Evolutionary conservation across 345 rosid genomes (phyloP), one percentile per base, ranked within the genome.

Genomic region (Noccaea bulbosa): DNA sequence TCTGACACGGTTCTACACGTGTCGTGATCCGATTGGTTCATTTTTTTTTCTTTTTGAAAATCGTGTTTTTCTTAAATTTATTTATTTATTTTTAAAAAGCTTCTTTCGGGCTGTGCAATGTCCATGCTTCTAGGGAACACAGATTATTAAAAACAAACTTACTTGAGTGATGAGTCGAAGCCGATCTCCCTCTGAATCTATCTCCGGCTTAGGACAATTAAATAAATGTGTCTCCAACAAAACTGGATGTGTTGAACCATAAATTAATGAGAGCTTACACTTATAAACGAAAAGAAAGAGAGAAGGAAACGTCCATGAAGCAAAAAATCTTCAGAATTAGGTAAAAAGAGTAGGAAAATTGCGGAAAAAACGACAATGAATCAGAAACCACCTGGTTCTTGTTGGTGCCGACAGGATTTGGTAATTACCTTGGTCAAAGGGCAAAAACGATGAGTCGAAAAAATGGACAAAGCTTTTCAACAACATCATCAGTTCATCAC

Each of bases 361-460:
- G 12, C 7, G 55, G 10, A 0, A 2, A 15, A 50, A 57, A 38
- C 17, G 51, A 60, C 59, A 50, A 60, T 30, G 12, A 50, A 50
- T 22, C 44, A 17, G 38, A 40, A 70, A 38, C 15, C 27, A 71
- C 44, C 59, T 60, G 41, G 16, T 59, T 59, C 5, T 69, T 59
- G 59, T 49, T 59, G 74, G 50, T 48, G 27, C 74, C 74, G 74
- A 51, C 54, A 51, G 7, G 4, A 16, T 50, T 70, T 51, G 69
- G 62, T 71, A 62, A 50, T 51, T 17, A 43, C 69, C 38, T 62
- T 71, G 53, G 62, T 71, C 69, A 43, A 33, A 14, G 62, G 75
- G 69, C 30, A 62, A 71, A 2, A 52, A 71, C 39, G 12, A 51
- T 41, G 10, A 24, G 53, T 70, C 68, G 41, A 49, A 20, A 20